A percentile compares a stretch with the other conserved stretches of the same genome.
phyloP scores from a whole-genome alignment of 805 yeast species.

The Cyberlindnera euphorbiae region DNA sequence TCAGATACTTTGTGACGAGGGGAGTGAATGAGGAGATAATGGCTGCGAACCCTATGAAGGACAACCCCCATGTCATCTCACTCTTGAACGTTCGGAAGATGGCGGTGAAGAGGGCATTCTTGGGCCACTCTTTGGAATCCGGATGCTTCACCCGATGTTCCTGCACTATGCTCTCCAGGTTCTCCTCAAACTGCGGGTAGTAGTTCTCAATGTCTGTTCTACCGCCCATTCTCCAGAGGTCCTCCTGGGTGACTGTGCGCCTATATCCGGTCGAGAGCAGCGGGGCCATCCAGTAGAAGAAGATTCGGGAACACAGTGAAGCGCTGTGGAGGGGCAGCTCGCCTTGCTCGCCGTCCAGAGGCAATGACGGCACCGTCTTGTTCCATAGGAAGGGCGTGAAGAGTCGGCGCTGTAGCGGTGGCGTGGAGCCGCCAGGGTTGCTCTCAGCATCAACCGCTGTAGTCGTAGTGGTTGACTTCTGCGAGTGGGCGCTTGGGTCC shows the following conservation, averaged over 20 bases:
- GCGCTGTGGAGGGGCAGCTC: constrained; percentile 37
- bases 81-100: constrained; percentile 16
- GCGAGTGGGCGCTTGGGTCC: no score
- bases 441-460: no score
- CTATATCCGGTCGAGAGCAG: constrained; percentile 60
- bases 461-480: no score
- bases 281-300: constrained; percentile 65
- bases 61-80: neutral
- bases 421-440: no score
- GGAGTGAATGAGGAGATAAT: constrained; percentile 36
- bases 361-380: constrained; percentile 44
- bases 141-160: constrained; percentile 19
- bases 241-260: constrained; percentile 60
- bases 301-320: constrained; percentile 34
- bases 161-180: constrained; percentile 28
- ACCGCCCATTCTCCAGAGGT: constrained; percentile 44
- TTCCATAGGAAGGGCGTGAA: constrained; percentile 2
- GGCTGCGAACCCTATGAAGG: neutral
- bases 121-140: constrained; percentile 22
- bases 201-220: constrained; percentile 37
- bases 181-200: constrained; percentile 29
- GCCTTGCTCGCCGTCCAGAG: constrained; percentile 41
- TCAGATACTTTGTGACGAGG: constrained; percentile 43
- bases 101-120: constrained; percentile 28
- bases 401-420: constrained; percentile 2